Percentiles rank a stretch among this genome's conserved stretches.
Evolutionary conservation across 371 early-diverging fungal species (phyloP).

Genomic region (Mucor lusitanicus): DNA sequence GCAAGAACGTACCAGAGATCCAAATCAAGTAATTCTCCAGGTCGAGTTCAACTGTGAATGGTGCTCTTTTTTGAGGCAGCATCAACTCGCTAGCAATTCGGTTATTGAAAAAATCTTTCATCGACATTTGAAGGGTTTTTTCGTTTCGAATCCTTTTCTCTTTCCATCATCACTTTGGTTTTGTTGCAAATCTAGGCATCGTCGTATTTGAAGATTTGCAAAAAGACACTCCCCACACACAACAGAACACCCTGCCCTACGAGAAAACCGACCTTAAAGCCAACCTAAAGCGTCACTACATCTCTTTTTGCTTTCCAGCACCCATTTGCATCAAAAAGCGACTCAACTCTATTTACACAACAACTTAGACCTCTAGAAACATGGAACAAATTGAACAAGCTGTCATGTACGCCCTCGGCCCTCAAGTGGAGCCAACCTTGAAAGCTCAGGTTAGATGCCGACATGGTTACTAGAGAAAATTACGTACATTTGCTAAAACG

Average conservation of each 20-base stretch:
- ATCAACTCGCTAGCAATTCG: not conserved
- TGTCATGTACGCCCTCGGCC: constrained; percentile 79
- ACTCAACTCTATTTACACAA: not conserved
- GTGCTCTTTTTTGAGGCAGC: not conserved
- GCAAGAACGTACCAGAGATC: not conserved
- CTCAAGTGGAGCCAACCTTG: constrained; percentile 65
- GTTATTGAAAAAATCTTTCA: constrained; percentile 1
- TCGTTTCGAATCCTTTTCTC: not conserved
- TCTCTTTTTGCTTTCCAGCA: not conserved
- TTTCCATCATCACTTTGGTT: not conserved
- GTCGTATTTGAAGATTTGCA: not conserved
- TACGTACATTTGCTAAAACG: not conserved
- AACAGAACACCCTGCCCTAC: not conserved
- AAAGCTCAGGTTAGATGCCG: constrained; percentile 68
- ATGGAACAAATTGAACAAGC: constrained; percentile 89
- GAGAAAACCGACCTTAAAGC: not conserved
- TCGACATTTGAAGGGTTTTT: not conserved
- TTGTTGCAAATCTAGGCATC: not conserved
- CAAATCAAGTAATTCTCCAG: not conserved
- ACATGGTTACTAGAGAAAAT: not conserved
- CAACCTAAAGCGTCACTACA: not conserved
- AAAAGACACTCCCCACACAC: not conserved
- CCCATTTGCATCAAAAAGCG: not conserved
- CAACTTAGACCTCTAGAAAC: not conserved
- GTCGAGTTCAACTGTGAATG: not conserved